phyloP scores from a whole-genome alignment of 1,284 basidiomycete species.

The Apiotrichum siamense region DNA sequence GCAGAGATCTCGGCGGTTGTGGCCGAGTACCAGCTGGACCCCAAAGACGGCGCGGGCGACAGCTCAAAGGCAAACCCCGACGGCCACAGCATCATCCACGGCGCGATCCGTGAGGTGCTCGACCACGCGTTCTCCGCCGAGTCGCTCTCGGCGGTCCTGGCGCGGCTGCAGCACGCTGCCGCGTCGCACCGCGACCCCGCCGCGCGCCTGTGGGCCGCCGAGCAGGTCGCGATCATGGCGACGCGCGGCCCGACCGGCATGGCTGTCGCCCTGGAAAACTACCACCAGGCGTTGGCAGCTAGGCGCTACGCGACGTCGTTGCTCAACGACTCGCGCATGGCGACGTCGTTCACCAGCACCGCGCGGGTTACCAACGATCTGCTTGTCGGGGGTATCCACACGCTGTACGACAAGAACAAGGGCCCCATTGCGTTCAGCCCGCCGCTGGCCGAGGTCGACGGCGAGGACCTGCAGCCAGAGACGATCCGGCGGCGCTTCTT shows the following conservation, averaged over 20 bases:
- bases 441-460: too few species aligned
- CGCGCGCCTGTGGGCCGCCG: constrained; percentile 63
- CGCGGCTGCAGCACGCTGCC: constrained; percentile 50
- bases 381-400: too few species aligned
- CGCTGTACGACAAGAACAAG: too few species aligned
- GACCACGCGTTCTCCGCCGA: constrained; percentile 62
- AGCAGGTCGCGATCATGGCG: constrained; percentile 58
- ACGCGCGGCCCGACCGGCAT: constrained; percentile 77
- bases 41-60: constrained; percentile 54
- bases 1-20: constrained; percentile 24
- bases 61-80: constrained; percentile 56
- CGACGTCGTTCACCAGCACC: too few species aligned
- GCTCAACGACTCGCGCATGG: too few species aligned
- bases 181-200: constrained; percentile 44
- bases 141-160: constrained; percentile 63
- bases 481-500: too few species aligned
- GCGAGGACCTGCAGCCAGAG: too few species aligned
- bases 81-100: constrained; percentile 55
- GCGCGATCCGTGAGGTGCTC: constrained; percentile 62
- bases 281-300: constrained; percentile 48
- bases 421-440: too few species aligned
- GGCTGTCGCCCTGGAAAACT: constrained; percentile 68
- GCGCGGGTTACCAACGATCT: too few species aligned
- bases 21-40: constrained; percentile 21
- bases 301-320: neutral